phyloP scores from a whole-genome alignment of 805 yeast species.

The Ogataea sp. region DNA sequence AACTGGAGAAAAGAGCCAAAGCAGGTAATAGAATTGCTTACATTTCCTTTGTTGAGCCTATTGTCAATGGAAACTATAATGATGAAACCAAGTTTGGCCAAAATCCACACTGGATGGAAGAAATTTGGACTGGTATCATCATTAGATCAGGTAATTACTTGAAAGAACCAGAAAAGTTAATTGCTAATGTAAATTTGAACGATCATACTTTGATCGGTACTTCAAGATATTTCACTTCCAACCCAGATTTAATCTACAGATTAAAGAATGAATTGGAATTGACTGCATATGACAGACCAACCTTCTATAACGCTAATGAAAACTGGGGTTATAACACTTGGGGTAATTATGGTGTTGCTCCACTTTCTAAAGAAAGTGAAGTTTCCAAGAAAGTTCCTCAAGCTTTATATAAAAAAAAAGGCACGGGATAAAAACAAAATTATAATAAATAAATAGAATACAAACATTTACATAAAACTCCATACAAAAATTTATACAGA shows the following conservation, averaged over 20 bases:
- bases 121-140: constrained; percentile 28
- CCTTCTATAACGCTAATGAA: constrained; percentile 26
- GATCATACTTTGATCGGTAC: constrained; percentile 28
- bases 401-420: neutral
- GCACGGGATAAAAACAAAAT: neutral
- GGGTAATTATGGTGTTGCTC: constrained; percentile 11
- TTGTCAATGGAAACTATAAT: constrained; percentile 29
- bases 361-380: neutral
- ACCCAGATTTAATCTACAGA: constrained; percentile 29
- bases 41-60: constrained; percentile 26
- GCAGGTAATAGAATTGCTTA: neutral
- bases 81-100: constrained; percentile 3
- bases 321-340: constrained; percentile 28
- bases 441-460: too few species aligned
- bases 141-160: constrained; percentile 14
- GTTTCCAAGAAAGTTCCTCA: neutral
- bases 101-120: constrained; percentile 28
- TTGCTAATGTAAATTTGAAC: constrained; percentile 3
- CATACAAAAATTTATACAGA: too few species aligned
- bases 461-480: too few species aligned
- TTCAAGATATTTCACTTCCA: constrained; percentile 27
- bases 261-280: constrained; percentile 23
- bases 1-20: constrained; percentile 25
- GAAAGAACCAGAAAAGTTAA: neutral
- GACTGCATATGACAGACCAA: constrained; percentile 25